Evolutionary conservation across 805 yeast genomes (phyloP).

Genomic region (Tetrapisispora pingtungensis): DNA sequence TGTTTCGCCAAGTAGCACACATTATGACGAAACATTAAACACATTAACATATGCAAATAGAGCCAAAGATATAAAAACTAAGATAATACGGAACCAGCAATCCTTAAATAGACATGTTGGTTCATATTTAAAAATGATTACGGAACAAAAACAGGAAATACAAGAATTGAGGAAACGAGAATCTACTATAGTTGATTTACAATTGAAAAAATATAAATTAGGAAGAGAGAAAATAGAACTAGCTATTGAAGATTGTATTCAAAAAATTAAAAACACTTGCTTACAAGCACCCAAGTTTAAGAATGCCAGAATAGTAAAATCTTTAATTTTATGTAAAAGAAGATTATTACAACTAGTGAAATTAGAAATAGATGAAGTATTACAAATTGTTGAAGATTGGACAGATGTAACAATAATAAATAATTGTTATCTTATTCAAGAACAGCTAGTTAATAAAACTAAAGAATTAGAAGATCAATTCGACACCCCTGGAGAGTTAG

Average conservation of each 20-base stretch:
- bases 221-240: conserved; percentile 33
- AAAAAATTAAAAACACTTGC: conserved; percentile 33
- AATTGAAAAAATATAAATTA: conserved; percentile 28
- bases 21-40: conserved; percentile 88
- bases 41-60: conserved; percentile 86
- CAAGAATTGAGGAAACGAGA: conserved; percentile 55
- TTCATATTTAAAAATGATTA: conserved; percentile 71
- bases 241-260: conserved; percentile 35
- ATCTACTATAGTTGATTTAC: conserved; percentile 31
- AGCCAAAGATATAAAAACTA: conserved; percentile 84
- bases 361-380: conserved; percentile 29
- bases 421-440: conserved; percentile 18
- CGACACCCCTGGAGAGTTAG: conserved; percentile 41
- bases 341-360: conserved; percentile 35
- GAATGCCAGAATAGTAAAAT: conserved; percentile 33
- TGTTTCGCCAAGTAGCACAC: conserved; percentile 74
- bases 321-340: conserved; percentile 32
- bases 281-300: conserved; percentile 35
- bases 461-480: conserved; percentile 42
- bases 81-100: conserved; percentile 60
- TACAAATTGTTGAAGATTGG: conserved; percentile 14
- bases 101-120: conserved; percentile 77
- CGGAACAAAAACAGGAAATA: conserved; percentile 69
- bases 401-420: conserved; percentile 15
- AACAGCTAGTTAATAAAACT: conserved; percentile 37